Evolutionary conservation across 1,284 basidiomycete species (phyloP).

Genomic region (Schizophyllum commune): DNA sequence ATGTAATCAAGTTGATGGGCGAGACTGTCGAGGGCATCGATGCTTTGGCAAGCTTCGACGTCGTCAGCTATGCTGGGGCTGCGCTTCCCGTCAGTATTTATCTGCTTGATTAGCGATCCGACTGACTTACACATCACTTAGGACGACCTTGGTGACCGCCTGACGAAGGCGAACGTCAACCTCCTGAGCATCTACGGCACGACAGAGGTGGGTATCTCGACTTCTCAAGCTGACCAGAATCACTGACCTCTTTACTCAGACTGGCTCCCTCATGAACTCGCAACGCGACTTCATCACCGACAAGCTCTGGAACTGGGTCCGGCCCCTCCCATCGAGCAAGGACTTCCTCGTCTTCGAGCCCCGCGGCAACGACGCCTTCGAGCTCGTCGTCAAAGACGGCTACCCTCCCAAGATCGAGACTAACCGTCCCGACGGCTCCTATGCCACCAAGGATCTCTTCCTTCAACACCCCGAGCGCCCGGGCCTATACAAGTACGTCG

Average conservation of each 20-base stretch:
- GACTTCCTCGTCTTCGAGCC: conserved; percentile 40
- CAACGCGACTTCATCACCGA: conserved; percentile 42
- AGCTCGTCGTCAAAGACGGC: conserved; percentile 46
- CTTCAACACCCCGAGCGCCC: conserved; percentile 33
- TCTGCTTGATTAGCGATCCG: conserved; percentile 8
- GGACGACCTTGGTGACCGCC: conserved; percentile 47
- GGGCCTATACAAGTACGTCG: conserved; percentile 42
- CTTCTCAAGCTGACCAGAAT: background rate
- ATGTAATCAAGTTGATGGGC: conserved; percentile 38
- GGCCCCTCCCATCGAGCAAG: conserved; percentile 20
- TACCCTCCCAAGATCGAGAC: conserved; percentile 47
- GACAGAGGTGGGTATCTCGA: conserved; percentile 22
- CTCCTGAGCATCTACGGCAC: conserved; percentile 50
- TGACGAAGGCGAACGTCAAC: conserved; percentile 43
- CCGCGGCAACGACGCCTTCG: conserved; percentile 36
- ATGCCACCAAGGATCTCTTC: conserved; percentile 54
- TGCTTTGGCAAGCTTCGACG: conserved; percentile 38
- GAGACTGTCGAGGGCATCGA: conserved; percentile 40
- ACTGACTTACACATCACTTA: background rate
- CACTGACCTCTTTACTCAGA: conserved; percentile 16
- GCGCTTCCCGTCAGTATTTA: conserved; percentile 24
- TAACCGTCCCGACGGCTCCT: conserved; percentile 51
- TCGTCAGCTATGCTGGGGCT: conserved; percentile 40
- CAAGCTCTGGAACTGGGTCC: conserved; percentile 55
- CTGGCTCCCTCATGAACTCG: conserved; percentile 42